A percentile compares a stretch with the other conserved stretches of the same genome.
Evolutionary conservation across 2,329 filamentous ascomycete species (phyloP).

Genomic region (Pseudocercospora macadamiae): DNA sequence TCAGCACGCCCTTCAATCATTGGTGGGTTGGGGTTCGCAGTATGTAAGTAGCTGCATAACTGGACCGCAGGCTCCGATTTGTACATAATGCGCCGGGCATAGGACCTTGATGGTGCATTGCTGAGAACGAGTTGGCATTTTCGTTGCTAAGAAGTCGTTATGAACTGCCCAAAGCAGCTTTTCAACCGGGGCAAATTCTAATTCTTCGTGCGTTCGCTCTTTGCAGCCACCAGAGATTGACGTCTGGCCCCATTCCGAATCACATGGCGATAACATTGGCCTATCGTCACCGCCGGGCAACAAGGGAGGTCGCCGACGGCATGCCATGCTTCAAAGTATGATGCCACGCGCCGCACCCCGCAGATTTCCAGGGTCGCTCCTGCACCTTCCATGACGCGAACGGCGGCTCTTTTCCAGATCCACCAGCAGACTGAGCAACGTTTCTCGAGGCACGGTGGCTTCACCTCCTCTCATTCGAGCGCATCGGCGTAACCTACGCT

Average conservation of each 20-base stretch:
- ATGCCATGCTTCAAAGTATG: neutral
- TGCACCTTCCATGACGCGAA: neutral
- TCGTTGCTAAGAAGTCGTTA: neutral
- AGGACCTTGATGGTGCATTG: neutral
- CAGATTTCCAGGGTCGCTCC: neutral
- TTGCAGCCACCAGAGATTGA: neutral
- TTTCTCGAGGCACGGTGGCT: neutral
- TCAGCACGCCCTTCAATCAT: neutral
- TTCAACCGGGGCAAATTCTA: neutral
- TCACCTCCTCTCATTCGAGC: neutral
- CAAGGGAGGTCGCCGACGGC: neutral
- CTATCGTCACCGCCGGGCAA: too few species aligned
- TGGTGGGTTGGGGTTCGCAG: neutral
- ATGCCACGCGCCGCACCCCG: neutral
- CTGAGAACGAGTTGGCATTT: neutral
- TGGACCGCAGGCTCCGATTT: neutral
- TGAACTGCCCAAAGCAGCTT: neutral
- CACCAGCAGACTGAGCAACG: too few species aligned
- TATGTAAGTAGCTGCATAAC: neutral
- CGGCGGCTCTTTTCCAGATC: neutral
- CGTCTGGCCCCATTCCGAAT: neutral
- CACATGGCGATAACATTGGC: neutral
- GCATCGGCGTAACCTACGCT: too few species aligned
- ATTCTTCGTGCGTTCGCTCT: neutral
- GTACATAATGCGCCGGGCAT: neutral